These are phyloP conservation scores for Phaeolepiota aurea DNA, from an alignment of 768 basidiomycete species.

Conservation along the genomic window DNA sequence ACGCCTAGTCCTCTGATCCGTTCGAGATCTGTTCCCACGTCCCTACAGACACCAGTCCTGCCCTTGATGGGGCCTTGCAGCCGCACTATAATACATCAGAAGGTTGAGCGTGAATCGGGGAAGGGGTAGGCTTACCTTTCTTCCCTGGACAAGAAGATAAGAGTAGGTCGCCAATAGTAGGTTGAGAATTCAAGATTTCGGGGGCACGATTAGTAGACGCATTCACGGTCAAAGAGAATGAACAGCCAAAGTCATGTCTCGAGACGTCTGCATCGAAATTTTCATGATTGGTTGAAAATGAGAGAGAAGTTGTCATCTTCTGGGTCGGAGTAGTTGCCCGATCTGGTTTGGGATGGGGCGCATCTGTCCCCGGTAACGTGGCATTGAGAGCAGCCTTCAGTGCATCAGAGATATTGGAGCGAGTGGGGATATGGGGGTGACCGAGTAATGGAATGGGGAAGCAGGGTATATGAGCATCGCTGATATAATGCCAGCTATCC, in stretches of 20 bases:
- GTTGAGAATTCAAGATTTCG: conserved; percentile 6
- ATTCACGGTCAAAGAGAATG: not conserved
- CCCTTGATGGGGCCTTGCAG: conserved; percentile 71
- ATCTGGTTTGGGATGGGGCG: not conserved
- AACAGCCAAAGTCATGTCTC: not conserved
- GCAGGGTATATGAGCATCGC: conserved; percentile 8
- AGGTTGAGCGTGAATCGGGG: conserved; percentile 1
- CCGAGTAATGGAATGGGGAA: conserved; percentile 7
- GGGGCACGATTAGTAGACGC: conserved; percentile 2
- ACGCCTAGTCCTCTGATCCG: conserved; percentile 72
- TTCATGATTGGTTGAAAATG: not conserved
- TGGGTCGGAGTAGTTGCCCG: not conserved
- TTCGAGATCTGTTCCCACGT: conserved; percentile 66
- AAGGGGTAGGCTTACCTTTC: conserved; percentile 47
- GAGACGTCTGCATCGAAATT: too few species aligned
- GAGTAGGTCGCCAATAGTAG: conserved; percentile 71
- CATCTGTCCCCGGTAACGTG: conserved; percentile 9
- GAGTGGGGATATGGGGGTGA: conserved; percentile 12
- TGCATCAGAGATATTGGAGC: conserved; percentile 20
- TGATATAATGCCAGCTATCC: conserved; percentile 11
- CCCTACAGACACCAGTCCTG: conserved; percentile 74
- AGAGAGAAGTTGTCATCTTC: not conserved
- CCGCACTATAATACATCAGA: conserved; percentile 37
- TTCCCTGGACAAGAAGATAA: conserved; percentile 94
- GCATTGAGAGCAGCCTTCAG: conserved; percentile 30